Conservation (phyloP, 352 stramenopile species). For the Globisporangium abappressorium region DNA sequence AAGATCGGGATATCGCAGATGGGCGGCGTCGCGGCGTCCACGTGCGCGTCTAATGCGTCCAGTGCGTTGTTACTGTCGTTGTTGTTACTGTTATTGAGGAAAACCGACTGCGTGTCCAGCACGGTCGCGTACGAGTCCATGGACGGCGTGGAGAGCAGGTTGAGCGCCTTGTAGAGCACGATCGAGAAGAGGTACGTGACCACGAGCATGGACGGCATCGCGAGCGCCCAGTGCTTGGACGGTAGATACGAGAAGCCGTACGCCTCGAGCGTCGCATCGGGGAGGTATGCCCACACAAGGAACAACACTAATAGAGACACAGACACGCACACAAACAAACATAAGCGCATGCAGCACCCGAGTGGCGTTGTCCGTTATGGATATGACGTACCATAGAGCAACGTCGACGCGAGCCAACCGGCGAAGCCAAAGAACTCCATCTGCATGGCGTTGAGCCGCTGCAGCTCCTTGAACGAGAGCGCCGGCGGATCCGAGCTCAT, state of each 20-base stretch:
- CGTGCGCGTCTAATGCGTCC: conserved; percentile 36
- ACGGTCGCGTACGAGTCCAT: conserved; percentile 83
- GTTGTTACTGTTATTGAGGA: conserved; percentile 21
- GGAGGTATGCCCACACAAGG: conserved; percentile 87
- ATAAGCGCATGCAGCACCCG: neutral
- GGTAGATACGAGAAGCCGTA: conserved; percentile 89
- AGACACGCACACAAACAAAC: neutral
- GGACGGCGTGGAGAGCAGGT: conserved; percentile 67
- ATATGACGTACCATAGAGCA: conserved; percentile 60
- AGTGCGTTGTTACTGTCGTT: conserved; percentile 10
- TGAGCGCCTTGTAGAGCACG: conserved; percentile 82
- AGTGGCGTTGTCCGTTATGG: neutral
- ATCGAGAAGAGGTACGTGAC: conserved; percentile 82
- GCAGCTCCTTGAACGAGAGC: conserved; percentile 79
- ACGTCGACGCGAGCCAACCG: conserved; percentile 76
- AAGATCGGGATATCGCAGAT: conserved; percentile 80
- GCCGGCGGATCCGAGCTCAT: conserved; percentile 19
- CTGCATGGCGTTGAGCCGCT: conserved; percentile 75
- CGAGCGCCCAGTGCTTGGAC: conserved; percentile 89
- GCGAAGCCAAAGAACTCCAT: conserved; percentile 87
- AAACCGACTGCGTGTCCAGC: conserved; percentile 64
- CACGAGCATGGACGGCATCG: conserved; percentile 80
- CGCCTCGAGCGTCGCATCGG: conserved; percentile 64
- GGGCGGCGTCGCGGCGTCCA: conserved; percentile 56
- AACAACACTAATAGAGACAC: conserved; percentile 59